Base-by-base conservation (phyloP, 2,329 filamentous ascomycete species). In the Sclerotiophoma versabilis region DNA sequence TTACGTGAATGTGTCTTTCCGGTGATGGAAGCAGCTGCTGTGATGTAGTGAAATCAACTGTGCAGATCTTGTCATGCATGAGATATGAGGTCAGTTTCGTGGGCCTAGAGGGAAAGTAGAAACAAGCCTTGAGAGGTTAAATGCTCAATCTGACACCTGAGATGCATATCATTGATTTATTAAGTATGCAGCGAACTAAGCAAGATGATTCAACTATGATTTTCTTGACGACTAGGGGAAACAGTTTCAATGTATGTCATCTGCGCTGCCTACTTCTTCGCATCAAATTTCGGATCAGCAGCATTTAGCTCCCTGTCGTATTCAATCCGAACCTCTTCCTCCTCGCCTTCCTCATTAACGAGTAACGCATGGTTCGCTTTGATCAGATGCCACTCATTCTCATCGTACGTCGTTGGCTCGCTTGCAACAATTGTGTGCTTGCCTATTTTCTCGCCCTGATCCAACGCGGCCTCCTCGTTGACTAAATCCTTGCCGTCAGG, bases 321-420 rank as follows among this genome's bases (percentile, higher is more conserved):
- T n/a, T 69, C 62, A 43, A 76, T 63, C 51, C 58, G 53, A 14
- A 73, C 64, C 56, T 76, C 70, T 37, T 48, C 70, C 43, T 79
- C 71, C 22, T 72, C 60, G 2, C 79, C 76, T 19, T 72, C 52
- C 12, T 74, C 75, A 62, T 78, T 74, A 2, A 80, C 79, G 25
- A 76, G 61, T 29, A 83, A 58, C 27, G 71, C 75, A 59, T 75
- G 72, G 59, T 84, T 84, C 62, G 74, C 77, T 25, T 72, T 73
- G 56, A 84, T 80, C 54, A 84, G 59, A 52, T 77, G 69, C 82
- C 82, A 84, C 46, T 84, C 81, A 17, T 72, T 70, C 42, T 78
- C 73, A 59, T 81, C 78, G 59, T 80, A 84, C 8, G 82, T 84
- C 22, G 77, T 81, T 11, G 82, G 82, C 69, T 84, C 82, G 59